Percentiles rank a stretch among this genome's conserved stretches.
Conservation (phyloP, 306 rosid species). For the Dalbergia cochinchinensis region DNA sequence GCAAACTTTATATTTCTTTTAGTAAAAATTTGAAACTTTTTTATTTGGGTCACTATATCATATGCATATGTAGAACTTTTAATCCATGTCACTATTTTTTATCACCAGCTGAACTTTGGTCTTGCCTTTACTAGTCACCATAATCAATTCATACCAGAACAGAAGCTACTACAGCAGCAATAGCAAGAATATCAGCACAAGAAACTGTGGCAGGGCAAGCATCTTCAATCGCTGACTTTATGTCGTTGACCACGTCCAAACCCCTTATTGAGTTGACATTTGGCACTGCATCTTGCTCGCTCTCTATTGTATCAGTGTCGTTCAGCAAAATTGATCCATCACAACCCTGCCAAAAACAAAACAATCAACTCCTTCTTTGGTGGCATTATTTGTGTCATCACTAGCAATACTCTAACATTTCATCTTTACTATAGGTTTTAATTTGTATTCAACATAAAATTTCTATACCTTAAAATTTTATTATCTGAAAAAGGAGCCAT, state of each 20-base stretch:
- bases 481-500: neutral
- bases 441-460: neutral
- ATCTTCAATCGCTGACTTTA: slow-evolving; percentile 54
- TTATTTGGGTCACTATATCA: neutral
- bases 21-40: neutral
- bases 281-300: slow-evolving; percentile 52
- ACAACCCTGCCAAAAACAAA: slow-evolving; percentile 57
- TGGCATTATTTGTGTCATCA: neutral
- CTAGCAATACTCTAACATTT: neutral
- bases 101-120: neutral
- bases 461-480: neutral
- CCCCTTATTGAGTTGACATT: slow-evolving; percentile 63
- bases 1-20: too few species aligned
- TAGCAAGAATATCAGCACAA: slow-evolving; percentile 67
- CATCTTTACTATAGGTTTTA: neutral
- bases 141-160: slow-evolving; percentile 37
- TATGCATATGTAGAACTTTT: neutral
- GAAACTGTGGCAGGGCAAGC: slow-evolving; percentile 59
- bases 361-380: neutral
- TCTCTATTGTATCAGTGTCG: slow-evolving; percentile 47
- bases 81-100: neutral
- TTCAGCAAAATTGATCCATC: slow-evolving; percentile 67
- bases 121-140: neutral
- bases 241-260: slow-evolving; percentile 54
- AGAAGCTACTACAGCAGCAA: slow-evolving; percentile 55